These are phyloP conservation scores for Colletotrichum spinosum DNA, from an alignment of 2,329 filamentous ascomycete species.

Conservation along the genomic window DNA sequence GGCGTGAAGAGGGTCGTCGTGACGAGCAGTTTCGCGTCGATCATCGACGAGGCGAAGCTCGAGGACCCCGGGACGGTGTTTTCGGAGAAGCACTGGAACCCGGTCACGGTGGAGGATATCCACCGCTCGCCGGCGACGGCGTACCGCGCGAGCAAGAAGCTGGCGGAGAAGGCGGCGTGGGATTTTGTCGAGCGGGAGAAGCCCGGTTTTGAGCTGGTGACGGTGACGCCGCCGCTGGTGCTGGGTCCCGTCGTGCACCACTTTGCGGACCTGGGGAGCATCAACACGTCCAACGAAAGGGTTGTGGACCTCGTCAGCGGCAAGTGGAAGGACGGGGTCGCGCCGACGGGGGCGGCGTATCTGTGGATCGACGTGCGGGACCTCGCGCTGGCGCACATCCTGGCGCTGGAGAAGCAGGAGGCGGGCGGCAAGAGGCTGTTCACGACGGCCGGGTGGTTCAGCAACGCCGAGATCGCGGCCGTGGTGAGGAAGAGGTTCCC, in stretches of 20 bases:
- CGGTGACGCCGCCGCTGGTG: constrained; percentile 67
- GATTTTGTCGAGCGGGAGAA: constrained; percentile 58
- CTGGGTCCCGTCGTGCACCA: constrained; percentile 38
- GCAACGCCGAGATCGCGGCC: constrained; percentile 57
- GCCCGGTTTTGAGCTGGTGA: constrained; percentile 62
- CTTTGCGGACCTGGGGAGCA: constrained; percentile 44
- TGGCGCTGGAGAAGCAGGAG: constrained; percentile 60
- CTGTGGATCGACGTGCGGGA: constrained; percentile 70
- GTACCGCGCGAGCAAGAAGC: constrained; percentile 67
- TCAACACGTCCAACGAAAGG: constrained; percentile 67
- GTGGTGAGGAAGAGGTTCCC: constrained; percentile 61
- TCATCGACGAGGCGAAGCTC: constrained; percentile 54
- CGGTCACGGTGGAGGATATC: constrained; percentile 59
- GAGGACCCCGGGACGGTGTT: constrained; percentile 54
- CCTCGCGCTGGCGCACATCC: constrained; percentile 64
- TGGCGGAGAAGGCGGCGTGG: constrained; percentile 66
- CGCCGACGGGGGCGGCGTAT: constrained; percentile 53
- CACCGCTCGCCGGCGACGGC: constrained; percentile 52
- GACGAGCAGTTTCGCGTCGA: constrained; percentile 67
- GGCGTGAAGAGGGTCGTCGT: constrained; percentile 78
- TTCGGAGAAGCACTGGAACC: constrained; percentile 65
- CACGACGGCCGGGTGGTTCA: constrained; percentile 59
- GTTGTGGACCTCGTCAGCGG: constrained; percentile 63
- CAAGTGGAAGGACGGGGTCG: constrained; percentile 58
- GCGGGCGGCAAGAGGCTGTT: constrained; percentile 65